Base-by-base conservation (phyloP, 2,329 filamentous ascomycete species). In the Aspergillus pseudoterreus region DNA sequence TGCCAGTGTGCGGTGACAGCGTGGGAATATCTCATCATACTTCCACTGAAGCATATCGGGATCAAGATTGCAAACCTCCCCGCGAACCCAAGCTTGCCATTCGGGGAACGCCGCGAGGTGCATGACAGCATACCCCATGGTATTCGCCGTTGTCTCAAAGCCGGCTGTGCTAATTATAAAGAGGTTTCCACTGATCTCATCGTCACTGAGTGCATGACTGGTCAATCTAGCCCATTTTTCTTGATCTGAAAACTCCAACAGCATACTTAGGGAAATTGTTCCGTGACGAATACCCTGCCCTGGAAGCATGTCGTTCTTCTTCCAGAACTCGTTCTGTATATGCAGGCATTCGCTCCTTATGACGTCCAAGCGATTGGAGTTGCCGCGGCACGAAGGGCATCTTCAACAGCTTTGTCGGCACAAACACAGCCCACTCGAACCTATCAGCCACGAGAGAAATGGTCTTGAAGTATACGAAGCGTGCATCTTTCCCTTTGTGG, bases 11-110 rank as follows among this genome's bases (percentile, higher is more conserved):
- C 79, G 70, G 21, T 68, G 68, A 30, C 77, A 66, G 47, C 63
- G 69, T 1, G 78, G 75, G 56, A 74, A 81, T 0, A 69, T 57
- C 1, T 68, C 61, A 2, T 68, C 63, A 56, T 82, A 82, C 3
- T 73, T 67, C 45, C 69, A 59, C 2, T 59, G 53, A 2, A 63
- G 64, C 3, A 53, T 45, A 3, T 63, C 58, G 5, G 54, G 49
- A 4, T 60, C 45, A 6, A 79, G 61, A 2, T 57, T 43, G 43
- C 73, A 64, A 33, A 81, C 66, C 57, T 83, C 81, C 49, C 77
- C 77, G 8, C 65, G 63, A 3, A 82, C 58, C 78, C 80, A 82
- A 3, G 72, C 70, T 61, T 83, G 80, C 65, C 75, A 75, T 47
- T 77, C 60, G 0, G 77, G 76, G 51, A 78, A 65, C 1, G 70